Evolutionary conservation across 1,139 yeast genomes (phyloP).

Genomic region (Hanseniaspora uvarum): DNA sequence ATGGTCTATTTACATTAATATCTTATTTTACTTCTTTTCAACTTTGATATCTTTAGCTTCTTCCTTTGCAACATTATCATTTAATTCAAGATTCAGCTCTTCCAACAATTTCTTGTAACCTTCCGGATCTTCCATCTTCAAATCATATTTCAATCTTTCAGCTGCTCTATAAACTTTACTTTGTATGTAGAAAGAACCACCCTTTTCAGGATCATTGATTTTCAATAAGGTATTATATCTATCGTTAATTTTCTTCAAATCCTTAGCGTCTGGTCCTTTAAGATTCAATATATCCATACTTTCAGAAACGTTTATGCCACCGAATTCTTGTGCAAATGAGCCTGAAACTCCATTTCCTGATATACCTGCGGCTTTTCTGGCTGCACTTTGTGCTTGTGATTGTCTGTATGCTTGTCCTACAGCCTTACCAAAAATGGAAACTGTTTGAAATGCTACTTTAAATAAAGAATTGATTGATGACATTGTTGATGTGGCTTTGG

Average conservation of each 20-base stretch:
- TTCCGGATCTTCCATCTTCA: constrained; percentile 33
- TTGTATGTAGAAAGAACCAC: constrained; percentile 86
- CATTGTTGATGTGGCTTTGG: constrained; percentile 3
- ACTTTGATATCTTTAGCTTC: background rate
- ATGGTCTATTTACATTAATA: background rate
- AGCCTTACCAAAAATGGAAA: constrained; percentile 90
- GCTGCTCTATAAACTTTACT: constrained; percentile 83
- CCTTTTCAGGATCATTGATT: constrained; percentile 84
- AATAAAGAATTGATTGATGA: constrained; percentile 85
- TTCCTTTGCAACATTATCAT: constrained; percentile 2
- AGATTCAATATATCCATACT: constrained; percentile 83
- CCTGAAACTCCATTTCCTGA: constrained; percentile 37
- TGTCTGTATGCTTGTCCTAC: constrained; percentile 95
- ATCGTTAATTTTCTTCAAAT: constrained; percentile 53
- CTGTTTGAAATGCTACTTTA: constrained; percentile 86
- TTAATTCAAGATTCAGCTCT: constrained; percentile 4
- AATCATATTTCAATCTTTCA: constrained; percentile 50
- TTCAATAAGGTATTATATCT: constrained; percentile 77
- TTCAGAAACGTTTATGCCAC: constrained; percentile 79
- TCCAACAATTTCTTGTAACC: constrained; percentile 17
- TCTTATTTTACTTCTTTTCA: background rate
- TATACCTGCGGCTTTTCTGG: constrained; percentile 46
- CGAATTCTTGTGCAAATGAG: constrained; percentile 43
- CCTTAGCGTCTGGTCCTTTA: constrained; percentile 42
- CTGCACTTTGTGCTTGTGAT: constrained; percentile 80